Evolutionary conservation across 2,329 filamentous ascomycete genomes (phyloP), one percentile per base, ranked within the genome.

Genomic region (Alternaria triticina): DNA sequence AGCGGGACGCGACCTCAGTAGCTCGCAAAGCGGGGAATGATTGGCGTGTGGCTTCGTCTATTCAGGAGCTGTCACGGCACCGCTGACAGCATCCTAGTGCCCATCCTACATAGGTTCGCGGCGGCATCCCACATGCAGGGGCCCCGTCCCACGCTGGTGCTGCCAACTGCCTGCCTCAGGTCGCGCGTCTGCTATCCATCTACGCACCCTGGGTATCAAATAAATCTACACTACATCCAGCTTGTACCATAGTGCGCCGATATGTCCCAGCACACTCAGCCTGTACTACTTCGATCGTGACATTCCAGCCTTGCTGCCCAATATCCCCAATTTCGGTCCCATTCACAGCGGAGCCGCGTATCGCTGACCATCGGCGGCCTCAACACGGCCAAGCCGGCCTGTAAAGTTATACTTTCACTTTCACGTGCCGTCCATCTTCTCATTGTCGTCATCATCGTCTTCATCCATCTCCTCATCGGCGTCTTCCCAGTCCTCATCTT

Each of bases 401-500:
- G n/a, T 10, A 30, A 45, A 40, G 7, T 27, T 52, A 33, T 27
- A 22, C 15, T n/a, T 25, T 36, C 28, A 15, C 36, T 5, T 54
- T 81, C 79, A 81, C 28, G 77, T 79, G 44, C 70, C 78, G 23
- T 79, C 76, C 79, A 81, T 81, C 33, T 77, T 74, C 64, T 78
- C 77, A 33, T 75, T 70, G 10, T 67, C 71, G 15, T 54, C 57
- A 25, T 36, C 30, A 6, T 52, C 66, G 5, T 77, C 77, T 5
- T 65, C 59, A 15, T 75, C 78, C 10, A 79, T 78, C 27, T 78
- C 79, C 11, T 78, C 80, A 6, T 80, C 80, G 23, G 77, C 81
- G 30, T 77, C 80, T 49, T 80, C 79, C 50, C 79, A 80, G 8
- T 81, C 80, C 22, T 79, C 81, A 50, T 82, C 80, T 25, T 82